Percentiles rank a stretch among this genome's conserved stretches.
Evolutionary conservation across 1,284 basidiomycete species (phyloP).

Genomic region (Apiotrichum gamsii): DNA sequence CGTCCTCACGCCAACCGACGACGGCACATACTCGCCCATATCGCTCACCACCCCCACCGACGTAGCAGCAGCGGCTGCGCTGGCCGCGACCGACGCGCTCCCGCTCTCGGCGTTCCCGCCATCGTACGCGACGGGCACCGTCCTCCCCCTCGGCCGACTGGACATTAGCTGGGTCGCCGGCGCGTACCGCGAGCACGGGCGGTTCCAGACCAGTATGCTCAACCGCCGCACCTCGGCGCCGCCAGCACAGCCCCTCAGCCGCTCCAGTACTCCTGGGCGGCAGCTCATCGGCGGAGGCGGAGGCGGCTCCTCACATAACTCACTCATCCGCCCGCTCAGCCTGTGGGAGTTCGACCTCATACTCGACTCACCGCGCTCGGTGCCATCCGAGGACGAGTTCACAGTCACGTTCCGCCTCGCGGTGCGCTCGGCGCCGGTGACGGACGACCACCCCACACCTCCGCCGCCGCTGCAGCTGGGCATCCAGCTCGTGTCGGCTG

Average conservation of each 20-base stretch:
- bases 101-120: slow-evolving; percentile 51
- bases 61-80: background rate
- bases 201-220: slow-evolving; percentile 63
- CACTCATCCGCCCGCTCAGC: background rate
- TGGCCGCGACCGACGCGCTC: background rate
- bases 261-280: background rate
- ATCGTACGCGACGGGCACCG: slow-evolving; percentile 57
- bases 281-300: too few relatives aligned
- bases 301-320: background rate
- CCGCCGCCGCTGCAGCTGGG: slow-evolving; percentile 21
- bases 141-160: slow-evolving; percentile 69
- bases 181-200: slow-evolving; percentile 62
- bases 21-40: slow-evolving; percentile 63
- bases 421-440: slow-evolving; percentile 15
- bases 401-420: slow-evolving; percentile 22
- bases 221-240: slow-evolving; percentile 32
- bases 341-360: slow-evolving; percentile 37
- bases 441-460: background rate
- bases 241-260: background rate
- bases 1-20: slow-evolving; percentile 57
- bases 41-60: slow-evolving; percentile 60
- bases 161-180: slow-evolving; percentile 64
- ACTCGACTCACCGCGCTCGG: slow-evolving; percentile 13
- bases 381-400: slow-evolving; percentile 24
- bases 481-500: slow-evolving; percentile 29